Evolutionary conservation across 805 yeast species (phyloP), one percentile per base, ranked within the genome.

Genomic region (Sugiyamaella boreocaroliniensis): DNA sequence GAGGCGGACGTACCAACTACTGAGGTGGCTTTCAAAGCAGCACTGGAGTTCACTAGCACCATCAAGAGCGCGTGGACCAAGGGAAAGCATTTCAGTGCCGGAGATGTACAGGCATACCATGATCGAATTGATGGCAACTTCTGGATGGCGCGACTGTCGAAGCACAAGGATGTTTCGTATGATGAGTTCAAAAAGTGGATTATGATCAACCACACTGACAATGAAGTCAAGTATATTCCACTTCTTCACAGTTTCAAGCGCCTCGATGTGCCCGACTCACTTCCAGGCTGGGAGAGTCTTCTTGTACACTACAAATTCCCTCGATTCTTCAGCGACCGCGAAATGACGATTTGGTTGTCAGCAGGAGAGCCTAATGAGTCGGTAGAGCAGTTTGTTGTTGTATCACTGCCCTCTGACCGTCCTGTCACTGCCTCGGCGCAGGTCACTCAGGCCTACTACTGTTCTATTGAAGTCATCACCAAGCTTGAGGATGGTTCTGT

Each of bases 81-180:
- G 40, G 60, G 59, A 9, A 61, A 58, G 37, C 40, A 12, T 29
- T 58, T 55, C 45, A 48, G 43, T 14, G 37, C 40, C 18, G 55
- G 52, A 19, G 46, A 29, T 40, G 62, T 57, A 0, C 51, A 58
- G 32, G 61, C 68, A 2, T 68, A 58, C 52, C 55, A 59, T 26
- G 48, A 55, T 4, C 56, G 63, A 45, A 51, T 54, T 22, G 60
- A 53, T 15, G 60, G 62, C 4, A 62, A 68, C 34, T 68, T 60
- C 56, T 71, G 75, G 75, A 66, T 64, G 45, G 71, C 72, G 10
- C 62, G 75, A 6, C 62, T 58, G 9, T 66, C 71, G 12, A 48
- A 54, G 14, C 74, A 71, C 53, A 49, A 51, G 12, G 67, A 64
- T 48, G 54, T 63, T 3, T 52, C 64, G 2, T 71, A 62, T 54